phyloP scores from a whole-genome alignment of 768 basidiomycete genomes.

The Russula lepida region DNA sequence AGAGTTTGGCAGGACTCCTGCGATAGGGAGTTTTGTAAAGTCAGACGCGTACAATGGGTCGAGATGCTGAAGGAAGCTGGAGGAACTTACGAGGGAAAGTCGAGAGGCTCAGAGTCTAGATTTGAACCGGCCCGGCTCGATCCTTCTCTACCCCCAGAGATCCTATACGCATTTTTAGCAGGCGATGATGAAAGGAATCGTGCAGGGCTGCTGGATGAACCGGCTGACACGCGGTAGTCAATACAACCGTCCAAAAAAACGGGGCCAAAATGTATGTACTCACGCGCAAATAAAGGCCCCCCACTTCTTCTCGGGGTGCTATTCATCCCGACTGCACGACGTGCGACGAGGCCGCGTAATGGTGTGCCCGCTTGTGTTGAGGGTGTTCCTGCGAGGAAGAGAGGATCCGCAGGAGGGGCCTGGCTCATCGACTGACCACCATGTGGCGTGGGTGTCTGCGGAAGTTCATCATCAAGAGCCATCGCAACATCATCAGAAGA shows the following conservation, averaged over 20 bases:
- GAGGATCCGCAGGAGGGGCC: slow-evolving; percentile 12
- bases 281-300: slow-evolving; percentile 18
- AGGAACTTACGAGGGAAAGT: slow-evolving; percentile 54
- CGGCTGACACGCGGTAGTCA: not conserved
- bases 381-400: slow-evolving; percentile 19
- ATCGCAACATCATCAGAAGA: slow-evolving; percentile 18
- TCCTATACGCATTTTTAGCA: slow-evolving; percentile 22
- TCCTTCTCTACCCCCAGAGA: slow-evolving; percentile 1
- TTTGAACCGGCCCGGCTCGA: slow-evolving; percentile 23
- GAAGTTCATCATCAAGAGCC: slow-evolving; percentile 16
- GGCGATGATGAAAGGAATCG: slow-evolving; percentile 29
- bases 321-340: slow-evolving; percentile 15
- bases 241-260: not conserved
- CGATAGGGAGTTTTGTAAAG: not conserved
- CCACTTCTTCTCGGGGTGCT: slow-evolving; percentile 21
- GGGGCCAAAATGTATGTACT: not conserved
- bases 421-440: slow-evolving; percentile 32
- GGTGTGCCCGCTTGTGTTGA: slow-evolving; percentile 19
- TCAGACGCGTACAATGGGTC: not conserved
- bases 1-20: slow-evolving; percentile 44
- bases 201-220: slow-evolving; percentile 24
- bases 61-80: not conserved
- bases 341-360: slow-evolving; percentile 11
- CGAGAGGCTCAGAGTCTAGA: slow-evolving; percentile 51
- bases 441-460: slow-evolving; percentile 9